phyloP scores from a whole-genome alignment of 345 rosid species.

The Citrus sp. region DNA sequence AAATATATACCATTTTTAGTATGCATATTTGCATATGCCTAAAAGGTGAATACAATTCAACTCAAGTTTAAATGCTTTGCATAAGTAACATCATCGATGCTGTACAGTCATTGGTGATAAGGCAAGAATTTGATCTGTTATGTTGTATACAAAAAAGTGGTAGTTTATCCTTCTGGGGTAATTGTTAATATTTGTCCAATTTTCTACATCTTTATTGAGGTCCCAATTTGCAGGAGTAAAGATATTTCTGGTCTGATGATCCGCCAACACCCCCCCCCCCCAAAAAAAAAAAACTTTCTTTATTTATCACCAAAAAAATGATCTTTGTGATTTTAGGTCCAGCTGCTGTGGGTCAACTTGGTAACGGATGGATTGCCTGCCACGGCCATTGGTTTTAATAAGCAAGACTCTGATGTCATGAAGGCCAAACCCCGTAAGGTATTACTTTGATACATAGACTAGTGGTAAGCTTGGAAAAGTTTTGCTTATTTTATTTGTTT shows the following conservation, averaged over 20 bases:
- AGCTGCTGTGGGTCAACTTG: conserved; percentile 97
- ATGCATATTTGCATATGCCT: background rate
- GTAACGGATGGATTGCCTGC: conserved; percentile 99
- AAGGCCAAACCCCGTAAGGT: conserved; percentile 98
- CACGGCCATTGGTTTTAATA: conserved; percentile 97
- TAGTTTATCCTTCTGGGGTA: background rate
- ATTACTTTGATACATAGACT: conserved; percentile 11
- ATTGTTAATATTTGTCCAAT: background rate
- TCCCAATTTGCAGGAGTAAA: background rate
- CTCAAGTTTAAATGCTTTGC: background rate
- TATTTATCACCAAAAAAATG: background rate
- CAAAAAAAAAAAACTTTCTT: too few species aligned
- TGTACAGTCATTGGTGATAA: background rate
- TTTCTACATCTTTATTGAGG: background rate
- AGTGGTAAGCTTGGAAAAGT: background rate
- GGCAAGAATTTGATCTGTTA: background rate
- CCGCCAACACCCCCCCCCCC: too few species aligned
- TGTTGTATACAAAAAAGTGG: background rate
- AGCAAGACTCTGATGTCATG: conserved; percentile 98
- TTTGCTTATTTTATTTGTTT: background rate
- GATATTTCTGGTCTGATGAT: background rate
- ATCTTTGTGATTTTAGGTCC: conserved; percentile 54
- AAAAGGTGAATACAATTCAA: background rate
- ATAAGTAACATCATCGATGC: background rate
- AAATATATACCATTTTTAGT: background rate